Base-by-base conservation (phyloP, 1,139 yeast genomes). In the Sugiyamaella japonica region DNA sequence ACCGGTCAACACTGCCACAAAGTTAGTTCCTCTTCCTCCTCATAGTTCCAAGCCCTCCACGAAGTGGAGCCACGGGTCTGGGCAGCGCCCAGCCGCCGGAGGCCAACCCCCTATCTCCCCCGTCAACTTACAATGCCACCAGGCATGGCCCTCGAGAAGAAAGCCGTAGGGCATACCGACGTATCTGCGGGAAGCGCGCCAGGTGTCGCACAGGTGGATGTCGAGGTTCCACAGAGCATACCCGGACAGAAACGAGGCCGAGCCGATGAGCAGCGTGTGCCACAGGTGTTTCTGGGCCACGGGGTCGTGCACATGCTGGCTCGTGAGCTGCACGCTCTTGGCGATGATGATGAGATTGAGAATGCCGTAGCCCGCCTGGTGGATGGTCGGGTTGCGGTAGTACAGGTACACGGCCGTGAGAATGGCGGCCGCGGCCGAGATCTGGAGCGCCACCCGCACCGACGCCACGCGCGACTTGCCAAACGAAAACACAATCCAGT, bases 161-260 rank as follows among this genome's bases (percentile, higher is more conserved):
- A 89, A 81, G 1, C 99, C 99, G 56, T 86, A 81, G 1, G 98
- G 98, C 75, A 90, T 80, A 1, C 96, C 96, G n/a, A 84, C 65
- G 2, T 71, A 63, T 60, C 96, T 80, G 69, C 98, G 81, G 40
- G 82, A 68, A 7, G 72, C 61, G 51, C 86, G 80, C 72, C 89
- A 84, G 38, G 72, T 69, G n/a, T 77, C 67, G 68, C 99, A 93
- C 54, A 86, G 78, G 65, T 86, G 89, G 54, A 88, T 88, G 69
- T 91, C 98, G 64, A 89, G 70, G 67, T 89, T 85, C 95, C 98
- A 91, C 59, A 89, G 74, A 55, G 84, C 69, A 70, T 86, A 91
- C 0, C 97, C 98, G 29, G 79, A 64, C 31, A 81, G 70, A 66
- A 93, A 93, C 42, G 82, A 76, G n/a, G 74, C 69, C 10, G 86